Evolutionary conservation across 176 grass and related monocot genomes (phyloP), one percentile per base, ranked within the genome.

Genomic region (Oryza meyeriana): DNA sequence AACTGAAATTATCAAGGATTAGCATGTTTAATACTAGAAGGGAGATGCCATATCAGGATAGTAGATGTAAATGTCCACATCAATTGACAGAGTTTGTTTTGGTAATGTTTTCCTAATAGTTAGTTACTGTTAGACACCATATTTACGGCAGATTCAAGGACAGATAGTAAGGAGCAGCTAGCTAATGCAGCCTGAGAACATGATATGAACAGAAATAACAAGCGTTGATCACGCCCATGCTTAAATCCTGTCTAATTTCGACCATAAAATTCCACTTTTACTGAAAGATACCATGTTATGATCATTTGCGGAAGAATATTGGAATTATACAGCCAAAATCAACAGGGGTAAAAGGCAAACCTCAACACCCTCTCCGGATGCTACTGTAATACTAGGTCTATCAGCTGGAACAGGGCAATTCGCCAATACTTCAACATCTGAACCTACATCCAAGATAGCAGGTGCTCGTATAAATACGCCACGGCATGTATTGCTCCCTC

Each of bases 391-490:
- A 47, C 47, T 91, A 25, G 85, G 80, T 68, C 34, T 80, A 63
- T 89, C 82, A 34, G 81, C 44, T 5, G 92, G 91, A 79, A 95
- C 90, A 86, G 90, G 90, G 28, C 88, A 95, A 66, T 95, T 72
- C 8, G 95, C 92, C 86, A 98, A 62, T 75, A 98, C 66, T 81
- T 98, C 95, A 62, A 98, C 95, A 82, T 89, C 79, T 24, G 85
- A 66, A 11, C 95, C 95, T 20, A 84, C 95, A 83, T 95, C 93
- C 86, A 98, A 39, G 76, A 98, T 98, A 71, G 92, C 95, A 81
- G 95, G 95, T 57, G 95, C 95, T 10, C 95, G 87, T 82, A 98
- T 95, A 91, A 98, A 95, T 58, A 98, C 92, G 17, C 90, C 95
- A 80, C 95, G 92, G 45, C 85, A 95, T 27, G 74, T 85, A 74